Percentiles rank a stretch among this genome's conserved stretches.
These are phyloP conservation scores for Spathaspora sp. DNA, from an alignment of 1,139 yeast genomes.

Conservation along the genomic window DNA sequence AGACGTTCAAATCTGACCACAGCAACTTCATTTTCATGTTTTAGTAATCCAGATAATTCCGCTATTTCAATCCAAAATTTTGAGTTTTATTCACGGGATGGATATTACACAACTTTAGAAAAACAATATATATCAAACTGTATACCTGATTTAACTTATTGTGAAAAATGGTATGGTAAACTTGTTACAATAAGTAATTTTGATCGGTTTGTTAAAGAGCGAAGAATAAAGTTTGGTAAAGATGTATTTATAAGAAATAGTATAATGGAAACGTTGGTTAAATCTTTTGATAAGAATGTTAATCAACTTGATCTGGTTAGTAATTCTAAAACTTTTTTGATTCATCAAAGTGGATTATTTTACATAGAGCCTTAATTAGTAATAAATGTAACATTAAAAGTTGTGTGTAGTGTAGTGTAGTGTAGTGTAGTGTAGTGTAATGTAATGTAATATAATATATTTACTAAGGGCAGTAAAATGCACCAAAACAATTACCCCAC, in stretches of 20 bases:
- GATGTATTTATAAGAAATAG: constrained; percentile 13
- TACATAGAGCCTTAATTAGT: constrained; percentile 4
- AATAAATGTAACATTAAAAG: not conserved
- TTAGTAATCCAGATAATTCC: not conserved
- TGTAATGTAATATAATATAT: too few species aligned
- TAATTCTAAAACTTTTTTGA: constrained; percentile 20
- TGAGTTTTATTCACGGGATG: constrained; percentile 26
- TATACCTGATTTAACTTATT: constrained; percentile 40
- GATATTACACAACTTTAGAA: constrained; percentile 28
- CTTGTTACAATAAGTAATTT: constrained; percentile 33
- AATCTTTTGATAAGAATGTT: constrained; percentile 14
- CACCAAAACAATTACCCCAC: too few species aligned
- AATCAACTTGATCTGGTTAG: not conserved
- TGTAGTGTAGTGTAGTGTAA: too few species aligned
- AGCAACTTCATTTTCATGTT: constrained; percentile 1
- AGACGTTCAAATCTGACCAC: constrained; percentile 13
- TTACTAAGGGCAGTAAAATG: too few species aligned
- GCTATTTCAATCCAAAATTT: constrained; percentile 16
- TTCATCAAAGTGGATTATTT: constrained; percentile 37
- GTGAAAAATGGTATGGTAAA: constrained; percentile 39
- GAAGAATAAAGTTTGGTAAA: constrained; percentile 10
- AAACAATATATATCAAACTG: constrained; percentile 41
- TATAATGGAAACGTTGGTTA: constrained; percentile 15
- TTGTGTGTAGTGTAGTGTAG: too few species aligned
- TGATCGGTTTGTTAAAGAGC: constrained; percentile 18